Conservation (phyloP, 2,329 filamentous ascomycete genomes). For the Aspergillus sergii region DNA sequence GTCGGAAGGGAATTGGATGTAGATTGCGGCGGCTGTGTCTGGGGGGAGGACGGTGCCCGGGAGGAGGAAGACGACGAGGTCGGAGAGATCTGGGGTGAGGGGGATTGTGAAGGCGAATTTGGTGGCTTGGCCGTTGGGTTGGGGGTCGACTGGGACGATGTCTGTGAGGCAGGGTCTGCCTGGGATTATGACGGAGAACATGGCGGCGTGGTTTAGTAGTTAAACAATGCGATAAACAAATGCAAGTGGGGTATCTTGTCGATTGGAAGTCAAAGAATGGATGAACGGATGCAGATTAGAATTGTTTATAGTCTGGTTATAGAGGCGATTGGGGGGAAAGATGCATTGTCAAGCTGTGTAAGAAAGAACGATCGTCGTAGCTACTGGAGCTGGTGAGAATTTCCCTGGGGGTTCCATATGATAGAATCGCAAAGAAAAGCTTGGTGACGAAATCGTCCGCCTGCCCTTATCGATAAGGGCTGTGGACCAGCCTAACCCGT, state of each 20-base stretch:
- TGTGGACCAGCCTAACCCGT: not conserved
- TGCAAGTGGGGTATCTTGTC: conserved; percentile 1
- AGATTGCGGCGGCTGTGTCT: conserved; percentile 83
- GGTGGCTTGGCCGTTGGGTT: conserved; percentile 58
- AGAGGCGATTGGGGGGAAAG: not conserved
- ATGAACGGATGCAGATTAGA: not conserved
- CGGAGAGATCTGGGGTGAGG: conserved; percentile 60
- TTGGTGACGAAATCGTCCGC: conserved; percentile 29
- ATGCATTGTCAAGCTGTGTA: conserved; percentile 5
- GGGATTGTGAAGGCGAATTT: conserved; percentile 72
- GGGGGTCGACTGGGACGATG: conserved; percentile 52
- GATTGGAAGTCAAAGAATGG: not conserved
- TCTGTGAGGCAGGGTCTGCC: conserved; percentile 63
- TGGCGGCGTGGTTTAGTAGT: conserved; percentile 27
- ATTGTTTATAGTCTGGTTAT: not conserved
- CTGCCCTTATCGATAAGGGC: conserved; percentile 36
- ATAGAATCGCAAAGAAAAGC: conserved; percentile 29
- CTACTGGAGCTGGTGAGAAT: conserved; percentile 14
- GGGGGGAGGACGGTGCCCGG: conserved; percentile 74
- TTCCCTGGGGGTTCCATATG: conserved; percentile 20
- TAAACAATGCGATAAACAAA: not conserved
- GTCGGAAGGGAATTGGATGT: conserved; percentile 70
- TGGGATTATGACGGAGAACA: conserved; percentile 65
- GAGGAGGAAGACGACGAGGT: conserved; percentile 86
- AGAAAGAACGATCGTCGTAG: not conserved